Evolutionary conservation across 2,329 filamentous ascomycete species (phyloP).

Genomic region (Aaosphaeria arxii): DNA sequence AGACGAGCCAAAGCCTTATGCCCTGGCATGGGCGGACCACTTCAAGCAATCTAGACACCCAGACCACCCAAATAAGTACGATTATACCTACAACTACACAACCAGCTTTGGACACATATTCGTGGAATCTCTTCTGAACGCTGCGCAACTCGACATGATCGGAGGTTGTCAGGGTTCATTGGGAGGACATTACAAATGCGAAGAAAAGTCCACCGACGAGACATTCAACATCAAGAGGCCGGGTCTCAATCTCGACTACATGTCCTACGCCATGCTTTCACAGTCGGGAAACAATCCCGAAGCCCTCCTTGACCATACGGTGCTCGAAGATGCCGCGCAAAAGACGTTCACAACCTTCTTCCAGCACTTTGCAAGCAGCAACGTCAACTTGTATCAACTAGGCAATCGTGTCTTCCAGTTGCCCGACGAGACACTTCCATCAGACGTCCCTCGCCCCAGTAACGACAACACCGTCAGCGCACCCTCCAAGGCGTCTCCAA

Average conservation of each 20-base stretch:
- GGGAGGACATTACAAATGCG: not conserved
- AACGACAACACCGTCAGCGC: not conserved
- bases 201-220: not conserved
- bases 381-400: not conserved
- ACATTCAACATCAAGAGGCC: not conserved
- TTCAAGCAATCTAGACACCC: not conserved
- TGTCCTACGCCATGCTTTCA: not conserved
- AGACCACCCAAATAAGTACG: not conserved
- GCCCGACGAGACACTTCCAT: not conserved
- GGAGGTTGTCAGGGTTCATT: not conserved
- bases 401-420: not conserved
- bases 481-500: not conserved
- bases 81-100: not conserved
- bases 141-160: not conserved
- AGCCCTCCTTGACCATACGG: not conserved
- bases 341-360: not conserved
- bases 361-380: not conserved
- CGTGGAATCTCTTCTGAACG: not conserved
- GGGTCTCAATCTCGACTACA: not conserved
- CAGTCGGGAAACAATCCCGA: not conserved
- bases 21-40: not conserved
- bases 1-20: not conserved
- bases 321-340: not conserved
- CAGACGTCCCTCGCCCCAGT: not conserved
- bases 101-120: not conserved